These are phyloP conservation scores for Apiotrichum gracile DNA, from an alignment of 1,284 basidiomycete species.

Conservation along the genomic window DNA sequence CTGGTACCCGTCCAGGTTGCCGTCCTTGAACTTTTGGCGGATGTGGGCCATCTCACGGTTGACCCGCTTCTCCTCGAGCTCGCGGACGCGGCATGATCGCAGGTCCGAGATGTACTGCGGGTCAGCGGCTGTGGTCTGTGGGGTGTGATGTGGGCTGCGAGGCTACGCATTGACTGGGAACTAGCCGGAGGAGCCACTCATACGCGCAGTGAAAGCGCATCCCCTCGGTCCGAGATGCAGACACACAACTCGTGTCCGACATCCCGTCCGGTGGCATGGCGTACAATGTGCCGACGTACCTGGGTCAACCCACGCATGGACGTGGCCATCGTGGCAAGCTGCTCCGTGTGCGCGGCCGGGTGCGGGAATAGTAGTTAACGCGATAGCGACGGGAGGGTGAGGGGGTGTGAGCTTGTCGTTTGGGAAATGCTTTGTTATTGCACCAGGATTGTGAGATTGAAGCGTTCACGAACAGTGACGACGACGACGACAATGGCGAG, in stretches of 20 bases:
- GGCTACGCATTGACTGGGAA: no score
- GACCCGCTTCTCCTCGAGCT: constrained; percentile 77
- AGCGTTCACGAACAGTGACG: no score
- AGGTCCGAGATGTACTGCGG: constrained; percentile 94
- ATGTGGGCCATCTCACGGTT: constrained; percentile 99
- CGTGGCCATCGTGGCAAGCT: constrained; percentile 61
- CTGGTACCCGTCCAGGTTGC: constrained; percentile 94
- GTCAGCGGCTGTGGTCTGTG: constrained; percentile 16
- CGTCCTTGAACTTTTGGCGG: constrained; percentile 97
- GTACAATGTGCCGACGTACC: constrained; percentile 49
- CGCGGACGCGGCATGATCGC: constrained; percentile 63
- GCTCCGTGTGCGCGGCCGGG: neutral
- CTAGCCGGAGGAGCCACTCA: no score
- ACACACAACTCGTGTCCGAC: no score
- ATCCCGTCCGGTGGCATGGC: no score
- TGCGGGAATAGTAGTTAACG: no score
- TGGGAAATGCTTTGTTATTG: no score
- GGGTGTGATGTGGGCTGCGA: no score
- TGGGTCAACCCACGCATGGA: constrained; percentile 86
- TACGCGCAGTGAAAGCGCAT: no score
- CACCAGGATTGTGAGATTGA: no score
- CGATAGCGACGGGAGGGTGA: neutral
- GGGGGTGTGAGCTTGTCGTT: neutral
- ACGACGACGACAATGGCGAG: no score
- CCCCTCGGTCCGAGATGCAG: no score